Base-by-base conservation (phyloP, 108 stramenopile genomes). In the Nitzschia sp. region DNA sequence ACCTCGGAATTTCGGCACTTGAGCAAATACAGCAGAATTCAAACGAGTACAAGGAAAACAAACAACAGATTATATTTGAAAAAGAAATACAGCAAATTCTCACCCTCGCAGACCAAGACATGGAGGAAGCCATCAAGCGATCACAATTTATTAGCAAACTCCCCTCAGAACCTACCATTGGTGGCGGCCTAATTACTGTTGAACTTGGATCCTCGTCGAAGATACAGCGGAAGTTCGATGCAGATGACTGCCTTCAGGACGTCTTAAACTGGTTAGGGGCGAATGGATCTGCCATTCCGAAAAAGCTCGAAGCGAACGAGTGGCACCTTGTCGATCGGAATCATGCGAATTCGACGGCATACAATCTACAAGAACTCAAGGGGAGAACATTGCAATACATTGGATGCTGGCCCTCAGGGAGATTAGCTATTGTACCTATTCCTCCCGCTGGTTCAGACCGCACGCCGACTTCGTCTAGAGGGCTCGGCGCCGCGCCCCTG, bases 361-460 rank as follows among this genome's bases (percentile, higher is more conserved):
- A 88, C 46, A 80, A 89, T 74, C 68, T 82, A 36, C 15, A 36
- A 26, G 72, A 72, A n/a, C 67, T 86, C 60, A 25, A 26, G 4
- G 36, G 63, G 0, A 76, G 80, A 42, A 92, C 94, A 0, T 51
- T 95, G 56, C 94, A 95, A 31, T 87, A 78, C 59, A 49, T 92
- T 17, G 94, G 94, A 17, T 79, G 83, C 28, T 95, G 89, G 84
- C 94, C 94, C 0, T 85, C 84, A 53, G 94, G 89, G 35, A 76
- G 76, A 64, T 69, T 95, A 32, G 89, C 84, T 42, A 70, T 94
- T 17, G 70, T 78, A 31, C 80, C 87, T 45, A 88, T 70, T 51
- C 54, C 76, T 13, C 61, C 61, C 19, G 42, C 3, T 13, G 1
- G 21, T 77, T 64, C 79, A 13, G 72, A 51, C 5, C 53, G 65